These are phyloP conservation scores for Flaveria ramosissima DNA, from an alignment of 129 eudicot species.

Conservation along the genomic window DNA sequence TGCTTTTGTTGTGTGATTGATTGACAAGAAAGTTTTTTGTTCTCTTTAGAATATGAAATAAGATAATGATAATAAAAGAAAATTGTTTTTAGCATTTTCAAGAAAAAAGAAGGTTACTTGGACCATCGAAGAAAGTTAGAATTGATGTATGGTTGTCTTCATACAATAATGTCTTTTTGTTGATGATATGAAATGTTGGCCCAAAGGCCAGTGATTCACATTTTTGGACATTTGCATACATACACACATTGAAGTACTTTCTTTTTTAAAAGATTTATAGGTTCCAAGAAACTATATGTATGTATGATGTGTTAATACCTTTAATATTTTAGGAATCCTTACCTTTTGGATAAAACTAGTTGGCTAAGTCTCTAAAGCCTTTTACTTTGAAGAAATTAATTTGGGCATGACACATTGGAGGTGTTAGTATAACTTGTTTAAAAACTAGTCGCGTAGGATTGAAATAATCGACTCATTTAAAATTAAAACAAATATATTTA, in stretches of 20 bases:
- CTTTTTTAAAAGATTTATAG: neutral
- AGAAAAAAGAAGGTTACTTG: constrained; percentile 31
- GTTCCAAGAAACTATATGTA: neutral
- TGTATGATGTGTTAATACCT: too few species aligned
- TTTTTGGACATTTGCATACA: constrained; percentile 27
- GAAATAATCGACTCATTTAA: too few species aligned
- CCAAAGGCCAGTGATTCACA: constrained; percentile 30
- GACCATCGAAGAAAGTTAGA: constrained; percentile 37
- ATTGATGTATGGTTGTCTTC: constrained; percentile 37
- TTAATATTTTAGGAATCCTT: too few species aligned
- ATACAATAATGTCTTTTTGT: constrained; percentile 34
- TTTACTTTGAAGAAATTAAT: too few species aligned
- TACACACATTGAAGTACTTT: constrained; percentile 12
- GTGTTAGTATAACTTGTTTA: too few species aligned
- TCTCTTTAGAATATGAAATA: constrained; percentile 23
- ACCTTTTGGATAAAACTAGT: too few species aligned
- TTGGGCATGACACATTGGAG: too few species aligned
- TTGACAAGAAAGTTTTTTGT: constrained; percentile 40
- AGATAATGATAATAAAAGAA: neutral
- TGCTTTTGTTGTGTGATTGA: constrained; percentile 41
- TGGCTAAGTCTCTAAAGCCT: too few species aligned
- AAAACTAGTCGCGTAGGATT: too few species aligned
- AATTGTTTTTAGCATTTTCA: neutral
- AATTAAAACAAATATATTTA: too few species aligned
- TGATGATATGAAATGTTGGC: constrained; percentile 42